Base-by-base conservation (phyloP, 2,329 filamentous ascomycete species). In the Aspergillus udagawae region DNA sequence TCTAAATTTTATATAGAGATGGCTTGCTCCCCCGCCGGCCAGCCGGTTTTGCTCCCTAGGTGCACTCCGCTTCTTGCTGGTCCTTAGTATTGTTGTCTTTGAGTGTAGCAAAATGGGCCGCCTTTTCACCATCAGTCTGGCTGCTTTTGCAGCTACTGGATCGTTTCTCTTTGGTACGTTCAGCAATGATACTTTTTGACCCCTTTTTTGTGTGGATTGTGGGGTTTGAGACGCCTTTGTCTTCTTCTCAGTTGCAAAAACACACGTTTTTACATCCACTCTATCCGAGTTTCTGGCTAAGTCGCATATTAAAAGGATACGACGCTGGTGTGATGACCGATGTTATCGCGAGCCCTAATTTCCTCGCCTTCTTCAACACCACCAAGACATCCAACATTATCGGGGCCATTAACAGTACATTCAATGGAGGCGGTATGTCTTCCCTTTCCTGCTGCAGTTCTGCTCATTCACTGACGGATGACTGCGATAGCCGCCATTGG, bases 371-470 rank as follows among this genome's bases (percentile, higher is more conserved):
- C 66, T 87, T 88, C 72, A 73, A 84, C 42, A 82, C 82, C 4
- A 69, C 66, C 1, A 77, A 71, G 27, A 76, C 74, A 1, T 79
- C 79, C 64, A 73, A 80, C 4, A 80, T 85, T 52, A 76, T 86
- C 55, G 85, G 85, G 10, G 84, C 84, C 21, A 83, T 87, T 67
- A 84, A 86, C 65, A 84, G 83, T 57, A 86, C 85, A 25, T 87
- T 87, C 63, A 80, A 79, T 14, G 82, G 81, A 4, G 82, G 82
- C n/a, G 82, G 81, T 55, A 57, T 12, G 66, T 38, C 14, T 38
- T 38, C 32, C 14, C 32, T 38, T 17, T 42, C 2, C 25, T 20
- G 12, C n/a, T 10, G n/a, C 32, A 29, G 3, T 27, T 21, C 27
- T 21, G 5, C 32, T 3, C 12, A 23, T n/a, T 38, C 32, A 17